phyloP scores from a whole-genome alignment of 1,284 basidiomycete genomes.

The Wallemia mellicola region DNA sequence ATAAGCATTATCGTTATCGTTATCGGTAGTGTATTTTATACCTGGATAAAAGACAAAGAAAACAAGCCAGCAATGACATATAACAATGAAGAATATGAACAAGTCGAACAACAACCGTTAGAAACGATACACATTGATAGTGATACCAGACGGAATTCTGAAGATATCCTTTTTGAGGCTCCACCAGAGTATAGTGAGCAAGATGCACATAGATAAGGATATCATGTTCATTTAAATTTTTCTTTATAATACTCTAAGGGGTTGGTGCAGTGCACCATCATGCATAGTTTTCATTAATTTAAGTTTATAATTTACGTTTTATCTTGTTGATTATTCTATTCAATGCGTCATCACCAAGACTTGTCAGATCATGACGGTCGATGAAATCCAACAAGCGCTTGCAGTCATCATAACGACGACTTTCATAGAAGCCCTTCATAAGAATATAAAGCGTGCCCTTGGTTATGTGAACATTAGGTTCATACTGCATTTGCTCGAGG shows the following conservation, averaged over 20 bases:
- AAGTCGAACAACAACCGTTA: not conserved
- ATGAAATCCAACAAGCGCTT: not conserved
- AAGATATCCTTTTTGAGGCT: not conserved
- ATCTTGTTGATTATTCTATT: not conserved
- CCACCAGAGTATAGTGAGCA: not conserved
- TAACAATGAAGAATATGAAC: slow-evolving; percentile 3
- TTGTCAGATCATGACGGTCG: not conserved
- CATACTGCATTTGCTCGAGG: not conserved
- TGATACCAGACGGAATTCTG: not conserved
- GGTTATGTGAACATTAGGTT: not conserved
- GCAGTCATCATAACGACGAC: not conserved
- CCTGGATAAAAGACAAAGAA: slow-evolving; percentile 50
- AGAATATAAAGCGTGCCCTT: not conserved
- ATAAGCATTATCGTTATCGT: slow-evolving; percentile 49
- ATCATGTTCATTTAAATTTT: not conserved
- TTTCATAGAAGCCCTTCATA: not conserved
- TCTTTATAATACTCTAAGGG: not conserved
- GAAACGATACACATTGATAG: not conserved
- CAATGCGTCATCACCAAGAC: not conserved
- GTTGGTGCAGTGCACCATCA: not conserved
- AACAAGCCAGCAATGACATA: slow-evolving; percentile 9
- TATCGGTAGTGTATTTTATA: slow-evolving; percentile 48
- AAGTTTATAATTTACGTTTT: not conserved
- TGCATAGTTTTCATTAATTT: not conserved
- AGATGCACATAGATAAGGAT: not conserved